These are phyloP conservation scores for Platismatia glauca DNA, from an alignment of 495 filamentous ascomycete genomes.

Conservation along the genomic window DNA sequence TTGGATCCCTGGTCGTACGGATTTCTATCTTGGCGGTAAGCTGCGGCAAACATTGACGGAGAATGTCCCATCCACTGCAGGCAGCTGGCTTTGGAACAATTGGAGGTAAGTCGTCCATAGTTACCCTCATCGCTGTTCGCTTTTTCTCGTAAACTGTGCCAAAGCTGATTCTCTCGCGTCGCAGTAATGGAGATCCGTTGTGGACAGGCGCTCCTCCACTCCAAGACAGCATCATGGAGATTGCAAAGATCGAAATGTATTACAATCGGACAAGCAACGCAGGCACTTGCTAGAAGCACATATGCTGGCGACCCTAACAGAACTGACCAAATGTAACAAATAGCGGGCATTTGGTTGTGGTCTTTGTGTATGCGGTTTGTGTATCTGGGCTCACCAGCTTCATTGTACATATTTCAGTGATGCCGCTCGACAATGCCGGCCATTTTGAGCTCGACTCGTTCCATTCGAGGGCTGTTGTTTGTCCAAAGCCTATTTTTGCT, in stretches of 20 bases:
- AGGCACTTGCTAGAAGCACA: constrained; percentile 1
- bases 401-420: too few relatives aligned
- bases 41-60: constrained; percentile 15
- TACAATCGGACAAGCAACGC: constrained; percentile 18
- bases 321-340: too few relatives aligned
- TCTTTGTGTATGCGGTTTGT: not conserved
- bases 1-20: constrained; percentile 18
- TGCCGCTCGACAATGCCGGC: too few relatives aligned
- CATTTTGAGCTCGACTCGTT: too few relatives aligned
- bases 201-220: constrained; percentile 22
- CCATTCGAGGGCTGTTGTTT: too few relatives aligned
- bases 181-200: constrained; percentile 20
- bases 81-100: constrained; percentile 26
- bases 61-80: constrained; percentile 23
- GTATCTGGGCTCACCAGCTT: too few relatives aligned
- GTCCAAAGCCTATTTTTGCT: too few relatives aligned
- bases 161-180: not conserved
- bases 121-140: not conserved
- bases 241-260: constrained; percentile 23
- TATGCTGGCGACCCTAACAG: not conserved
- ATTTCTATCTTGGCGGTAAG: constrained; percentile 20
- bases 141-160: too few relatives aligned
- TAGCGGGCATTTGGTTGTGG: not conserved
- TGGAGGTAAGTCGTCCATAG: constrained; percentile 17
- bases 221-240: constrained; percentile 19